These are phyloP conservation scores for Rhizopogon sp. DNA, from an alignment of 768 basidiomycete genomes.

Conservation along the genomic window DNA sequence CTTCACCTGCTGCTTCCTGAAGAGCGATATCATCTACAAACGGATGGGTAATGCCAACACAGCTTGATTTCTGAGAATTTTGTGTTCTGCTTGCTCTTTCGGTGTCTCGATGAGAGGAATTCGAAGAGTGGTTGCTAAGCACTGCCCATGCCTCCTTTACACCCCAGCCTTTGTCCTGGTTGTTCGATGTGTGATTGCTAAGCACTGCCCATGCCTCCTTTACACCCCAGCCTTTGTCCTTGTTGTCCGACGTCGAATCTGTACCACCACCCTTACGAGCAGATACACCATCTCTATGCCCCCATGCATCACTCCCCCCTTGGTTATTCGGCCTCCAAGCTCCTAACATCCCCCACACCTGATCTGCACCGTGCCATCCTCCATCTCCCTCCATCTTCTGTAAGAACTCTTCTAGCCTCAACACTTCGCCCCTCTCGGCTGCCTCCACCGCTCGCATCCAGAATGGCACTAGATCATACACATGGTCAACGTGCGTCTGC, in stretches of 20 bases:
- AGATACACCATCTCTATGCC: conserved; percentile 8
- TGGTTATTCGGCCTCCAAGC: conserved; percentile 11
- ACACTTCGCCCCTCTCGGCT: conserved; percentile 39
- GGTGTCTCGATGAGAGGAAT: not conserved
- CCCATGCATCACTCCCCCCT: conserved; percentile 5
- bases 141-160: conserved; percentile 12
- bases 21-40: conserved; percentile 47
- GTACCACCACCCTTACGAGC: conserved; percentile 11
- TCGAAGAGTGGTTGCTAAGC: not conserved
- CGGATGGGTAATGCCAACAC: conserved; percentile 16
- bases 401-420: conserved; percentile 42
- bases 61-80: not conserved
- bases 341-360: conserved; percentile 26
- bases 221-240: conserved; percentile 14
- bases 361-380: conserved; percentile 23
- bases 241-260: conserved; percentile 13
- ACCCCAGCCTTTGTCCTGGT: conserved; percentile 15
- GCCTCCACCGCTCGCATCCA: conserved; percentile 48
- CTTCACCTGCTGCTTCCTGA: conserved; percentile 32
- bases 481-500: conserved; percentile 38
- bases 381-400: conserved; percentile 33
- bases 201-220: conserved; percentile 12
- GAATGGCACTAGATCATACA: conserved; percentile 47
- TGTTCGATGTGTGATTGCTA: not conserved
- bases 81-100: not conserved